A percentile compares a stretch with the other conserved stretches of the same genome.
Conservation (phyloP, 192 early-diverging fungal species). For the Chytriomyces confervae region DNA sequence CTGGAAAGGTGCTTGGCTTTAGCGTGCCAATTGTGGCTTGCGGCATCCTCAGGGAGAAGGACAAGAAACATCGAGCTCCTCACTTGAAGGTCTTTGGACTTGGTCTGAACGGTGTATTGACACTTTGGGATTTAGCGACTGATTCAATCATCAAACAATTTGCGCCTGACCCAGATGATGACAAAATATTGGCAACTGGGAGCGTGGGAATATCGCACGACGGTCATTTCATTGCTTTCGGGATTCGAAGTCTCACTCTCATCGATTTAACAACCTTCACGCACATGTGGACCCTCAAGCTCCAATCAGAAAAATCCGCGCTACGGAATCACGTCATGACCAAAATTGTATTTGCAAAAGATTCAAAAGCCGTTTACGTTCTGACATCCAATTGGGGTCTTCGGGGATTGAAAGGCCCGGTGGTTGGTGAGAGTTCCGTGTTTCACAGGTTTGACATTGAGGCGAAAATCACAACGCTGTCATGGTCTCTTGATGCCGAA, state of each 20-base stretch:
- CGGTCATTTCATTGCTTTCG: slow-evolving; percentile 14
- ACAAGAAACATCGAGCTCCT: background rate
- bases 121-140: slow-evolving; percentile 20
- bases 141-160: slow-evolving; percentile 19
- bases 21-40: slow-evolving; percentile 2
- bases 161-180: slow-evolving; percentile 19
- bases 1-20: slow-evolving; percentile 15
- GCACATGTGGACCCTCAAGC: background rate
- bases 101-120: slow-evolving; percentile 8
- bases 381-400: background rate
- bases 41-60: slow-evolving; percentile 9
- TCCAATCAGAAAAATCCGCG: slow-evolving; percentile 8
- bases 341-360: slow-evolving; percentile 13
- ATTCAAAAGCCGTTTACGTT: slow-evolving; percentile 11
- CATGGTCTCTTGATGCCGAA: slow-evolving; percentile 1
- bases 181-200: slow-evolving; percentile 21
- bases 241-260: slow-evolving; percentile 8
- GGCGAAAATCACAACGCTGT: background rate
- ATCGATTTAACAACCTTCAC: background rate
- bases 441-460: slow-evolving; percentile 18
- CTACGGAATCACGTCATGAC: slow-evolving; percentile 10
- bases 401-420: background rate
- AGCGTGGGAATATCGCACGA: slow-evolving; percentile 3
- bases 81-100: slow-evolving; percentile 14
- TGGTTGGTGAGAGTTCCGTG: background rate